Evolutionary conservation across 805 yeast genomes (phyloP).

Genomic region (Metschnikowia vanudenii): DNA sequence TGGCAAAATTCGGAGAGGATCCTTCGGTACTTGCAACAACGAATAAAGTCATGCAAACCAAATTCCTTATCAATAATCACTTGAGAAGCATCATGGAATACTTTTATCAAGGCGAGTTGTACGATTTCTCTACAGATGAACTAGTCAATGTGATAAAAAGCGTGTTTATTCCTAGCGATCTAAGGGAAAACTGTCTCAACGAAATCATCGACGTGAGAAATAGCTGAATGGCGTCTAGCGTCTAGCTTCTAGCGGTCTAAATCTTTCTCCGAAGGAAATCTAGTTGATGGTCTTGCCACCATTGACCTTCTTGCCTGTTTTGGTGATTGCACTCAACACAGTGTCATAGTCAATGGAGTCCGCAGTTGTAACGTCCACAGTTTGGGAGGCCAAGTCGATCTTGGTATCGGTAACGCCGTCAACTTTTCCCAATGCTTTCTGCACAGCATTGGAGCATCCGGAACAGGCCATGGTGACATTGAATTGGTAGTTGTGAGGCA

Average conservation of each 20-base stretch:
- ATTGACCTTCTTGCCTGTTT: conserved; percentile 85
- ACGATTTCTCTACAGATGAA: conserved; percentile 48
- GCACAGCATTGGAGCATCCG: conserved; percentile 86
- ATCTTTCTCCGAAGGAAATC: not conserved
- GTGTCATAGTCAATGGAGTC: conserved; percentile 63
- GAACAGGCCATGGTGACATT: conserved; percentile 84
- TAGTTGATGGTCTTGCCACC: conserved; percentile 49
- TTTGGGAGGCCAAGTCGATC: conserved; percentile 75
- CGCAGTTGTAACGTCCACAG: conserved; percentile 71
- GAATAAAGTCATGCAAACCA: conserved; percentile 28
- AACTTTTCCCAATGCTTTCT: conserved; percentile 65
- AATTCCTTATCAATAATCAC: conserved; percentile 36
- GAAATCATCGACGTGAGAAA: conserved; percentile 48
- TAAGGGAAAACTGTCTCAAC: conserved; percentile 42
- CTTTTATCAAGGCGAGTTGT: conserved; percentile 53
- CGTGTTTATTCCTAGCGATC: conserved; percentile 47
- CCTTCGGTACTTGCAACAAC: conserved; percentile 11
- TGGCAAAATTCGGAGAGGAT: conserved; percentile 13
- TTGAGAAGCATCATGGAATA: conserved; percentile 46
- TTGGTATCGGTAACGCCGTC: conserved; percentile 74
- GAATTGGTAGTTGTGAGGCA: conserved; percentile 56
- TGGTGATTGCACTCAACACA: conserved; percentile 75
- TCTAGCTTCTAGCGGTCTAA: not conserved
- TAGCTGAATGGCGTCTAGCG: conserved; percentile 7
- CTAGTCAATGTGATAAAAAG: conserved; percentile 40